Evolutionary conservation across 192 early-diverging fungal genomes (phyloP), one percentile per base, ranked within the genome.

Genomic region (Mortierella claussenii): DNA sequence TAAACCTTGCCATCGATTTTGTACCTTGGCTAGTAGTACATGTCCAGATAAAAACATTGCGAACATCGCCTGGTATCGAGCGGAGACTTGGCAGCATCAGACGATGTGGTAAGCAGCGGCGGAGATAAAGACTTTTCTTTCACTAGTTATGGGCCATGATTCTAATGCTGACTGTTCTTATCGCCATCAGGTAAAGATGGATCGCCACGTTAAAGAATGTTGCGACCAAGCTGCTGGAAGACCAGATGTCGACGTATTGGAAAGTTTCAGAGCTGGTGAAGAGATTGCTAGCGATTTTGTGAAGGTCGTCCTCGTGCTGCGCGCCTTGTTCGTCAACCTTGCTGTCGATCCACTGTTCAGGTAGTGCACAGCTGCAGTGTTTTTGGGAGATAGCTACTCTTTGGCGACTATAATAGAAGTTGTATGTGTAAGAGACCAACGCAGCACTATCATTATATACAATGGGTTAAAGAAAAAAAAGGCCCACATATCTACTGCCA

Each of bases 41-140:
- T 8, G 59, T 23, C 47, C 36, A 68, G 28, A 59, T 42, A 8
- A 68, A 7, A 10, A 34, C 33, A 27, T 53, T 59, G 17, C 56
- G 56, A 23, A 59, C 51, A 28, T 58, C 56, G 34, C 54, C 28
- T 12, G 37, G 55, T 21, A 68, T 4, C 24, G 51, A 47, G 5
- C 42, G 27, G 21, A 68, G 42, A 54, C 51, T 15, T 3, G 66
- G 56, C 23, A 50, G 46, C 24, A 59, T 37, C 2, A 67, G 55
- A 1, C 5, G 20, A 30, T 28, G 31, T 17, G 56, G 10, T n/a
- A n/a, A 10, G 37, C 13, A 10, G 37, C 37, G 37, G 37, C 37
- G 37, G 37, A 10, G 8, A 40, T 40, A 40, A 40, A 40, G 37
- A 7, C 13, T 40, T 40, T 13, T 40, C 11, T 17, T 57, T 28